A percentile compares a stretch with the other conserved stretches of the same genome.
Conservation (phyloP, 2,329 filamentous ascomycete species). For the Aureobasidium sp. region DNA sequence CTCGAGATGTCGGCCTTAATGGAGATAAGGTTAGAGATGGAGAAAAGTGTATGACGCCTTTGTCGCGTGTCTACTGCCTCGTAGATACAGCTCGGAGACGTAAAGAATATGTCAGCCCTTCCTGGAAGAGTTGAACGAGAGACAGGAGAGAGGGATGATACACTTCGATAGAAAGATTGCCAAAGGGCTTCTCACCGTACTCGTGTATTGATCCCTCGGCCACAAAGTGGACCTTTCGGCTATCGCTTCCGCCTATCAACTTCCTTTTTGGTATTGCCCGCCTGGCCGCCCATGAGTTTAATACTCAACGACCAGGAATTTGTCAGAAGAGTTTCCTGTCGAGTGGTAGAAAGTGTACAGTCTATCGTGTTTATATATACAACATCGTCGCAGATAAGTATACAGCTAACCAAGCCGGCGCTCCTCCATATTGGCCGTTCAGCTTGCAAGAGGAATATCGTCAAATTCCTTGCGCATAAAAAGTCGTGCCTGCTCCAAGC, state of each 20-base stretch:
- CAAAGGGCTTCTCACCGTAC: background rate
- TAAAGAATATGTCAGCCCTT: background rate
- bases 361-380: background rate
- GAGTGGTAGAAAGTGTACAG: background rate
- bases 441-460: conserved; percentile 35
- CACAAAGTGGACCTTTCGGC: background rate
- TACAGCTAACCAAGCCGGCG: background rate
- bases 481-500: conserved; percentile 47
- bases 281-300: background rate
- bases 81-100: background rate
- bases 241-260: conserved; percentile 10
- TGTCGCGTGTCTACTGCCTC: background rate
- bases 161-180: background rate
- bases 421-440: background rate
- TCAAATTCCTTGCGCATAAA: conserved; percentile 53
- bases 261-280: background rate
- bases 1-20: background rate
- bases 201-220: background rate
- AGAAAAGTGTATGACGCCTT: background rate
- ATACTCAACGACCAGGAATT: background rate
- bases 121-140: background rate
- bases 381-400: background rate
- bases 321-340: too few species aligned
- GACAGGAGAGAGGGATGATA: background rate
- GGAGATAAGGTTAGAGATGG: background rate